Evolutionary conservation across 106 monocot species (phyloP), one percentile per base, ranked within the genome.

Genomic region (Narthecium ossifragum): DNA sequence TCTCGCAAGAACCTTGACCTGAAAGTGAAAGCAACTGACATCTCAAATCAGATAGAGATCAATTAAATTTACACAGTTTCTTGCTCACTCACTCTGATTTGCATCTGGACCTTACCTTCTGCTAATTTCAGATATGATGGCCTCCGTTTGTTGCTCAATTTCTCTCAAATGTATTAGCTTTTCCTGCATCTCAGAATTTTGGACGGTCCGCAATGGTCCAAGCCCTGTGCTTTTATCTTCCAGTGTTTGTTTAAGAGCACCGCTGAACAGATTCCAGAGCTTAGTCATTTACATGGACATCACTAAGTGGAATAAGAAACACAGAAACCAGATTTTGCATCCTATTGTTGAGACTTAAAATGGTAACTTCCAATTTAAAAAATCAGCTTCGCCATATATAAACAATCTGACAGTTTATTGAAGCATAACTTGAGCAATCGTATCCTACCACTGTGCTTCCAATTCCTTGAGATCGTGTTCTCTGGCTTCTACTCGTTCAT

Each of bases 31-130:
- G n/a, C n/a, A n/a, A n/a, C n/a, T n/a, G n/a, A n/a, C n/a, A n/a
- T n/a, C n/a, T n/a, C n/a, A n/a, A n/a, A n/a, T n/a, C n/a, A n/a
- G n/a, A n/a, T n/a, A n/a, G n/a, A n/a, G n/a, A n/a, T n/a, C n/a
- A n/a, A n/a, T n/a, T n/a, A n/a, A n/a, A n/a, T n/a, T n/a, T n/a
- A n/a, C n/a, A n/a, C n/a, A n/a, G n/a, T n/a, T n/a, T n/a, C n/a
- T n/a, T n/a, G n/a, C n/a, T n/a, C n/a, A n/a, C n/a, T n/a, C n/a
- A n/a, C n/a, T n/a, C n/a, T n/a, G n/a, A n/a, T n/a, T n/a, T n/a
- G n/a, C n/a, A n/a, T n/a, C n/a, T n/a, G n/a, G n/a, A n/a, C n/a
- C 46, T 49, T 49, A 78, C 78, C 67, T 55, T 45, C 51, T 62
- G 18, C 22, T 46, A 21, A 72, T 71, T 57, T 78, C 72, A 48